A percentile compares a stretch with the other conserved stretches of the same genome.
These are phyloP conservation scores for Pisolithus orientalis DNA, from an alignment of 768 basidiomycete species.

Conservation along the genomic window DNA sequence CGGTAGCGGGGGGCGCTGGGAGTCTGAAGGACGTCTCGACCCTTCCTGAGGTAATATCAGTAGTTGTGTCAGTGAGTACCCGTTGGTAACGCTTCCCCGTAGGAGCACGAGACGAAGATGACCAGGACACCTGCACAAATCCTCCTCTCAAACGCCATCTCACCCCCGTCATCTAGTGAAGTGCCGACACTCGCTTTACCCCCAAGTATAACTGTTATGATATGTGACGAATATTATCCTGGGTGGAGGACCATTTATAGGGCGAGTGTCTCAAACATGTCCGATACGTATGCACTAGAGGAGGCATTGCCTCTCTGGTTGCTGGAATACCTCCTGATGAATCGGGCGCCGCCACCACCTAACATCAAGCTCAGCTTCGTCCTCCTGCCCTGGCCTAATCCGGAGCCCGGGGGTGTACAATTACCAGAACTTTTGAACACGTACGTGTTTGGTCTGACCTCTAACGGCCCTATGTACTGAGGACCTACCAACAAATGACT, in stretches of 20 bases:
- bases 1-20: conserved; percentile 11
- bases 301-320: conserved; percentile 83
- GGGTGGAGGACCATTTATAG: conserved; percentile 77
- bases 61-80: background rate
- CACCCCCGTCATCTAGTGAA: conserved; percentile 66
- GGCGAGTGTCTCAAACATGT: conserved; percentile 55
- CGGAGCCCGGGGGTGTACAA: conserved; percentile 49
- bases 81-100: conserved; percentile 2
- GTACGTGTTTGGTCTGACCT: conserved; percentile 40
- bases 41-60: conserved; percentile 20
- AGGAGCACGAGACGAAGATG: conserved; percentile 23
- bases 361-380: conserved; percentile 84
- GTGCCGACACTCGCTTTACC: conserved; percentile 62
- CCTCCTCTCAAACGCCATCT: conserved; percentile 49
- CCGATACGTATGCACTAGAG: conserved; percentile 56
- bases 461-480: background rate
- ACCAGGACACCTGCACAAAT: conserved; percentile 48
- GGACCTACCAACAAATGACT: background rate
- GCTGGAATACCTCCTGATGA: conserved; percentile 75
- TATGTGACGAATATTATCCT: conserved; percentile 74
- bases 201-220: conserved; percentile 55
- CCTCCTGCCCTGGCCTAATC: conserved; percentile 66
- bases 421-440: conserved; percentile 81
- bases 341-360: conserved; percentile 47
- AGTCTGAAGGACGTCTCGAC: conserved; percentile 9